Percentiles rank a stretch among this genome's conserved stretches.
These are phyloP conservation scores for Phytophthora fragariae DNA, from an alignment of 352 stramenopile species.

Conservation along the genomic window DNA sequence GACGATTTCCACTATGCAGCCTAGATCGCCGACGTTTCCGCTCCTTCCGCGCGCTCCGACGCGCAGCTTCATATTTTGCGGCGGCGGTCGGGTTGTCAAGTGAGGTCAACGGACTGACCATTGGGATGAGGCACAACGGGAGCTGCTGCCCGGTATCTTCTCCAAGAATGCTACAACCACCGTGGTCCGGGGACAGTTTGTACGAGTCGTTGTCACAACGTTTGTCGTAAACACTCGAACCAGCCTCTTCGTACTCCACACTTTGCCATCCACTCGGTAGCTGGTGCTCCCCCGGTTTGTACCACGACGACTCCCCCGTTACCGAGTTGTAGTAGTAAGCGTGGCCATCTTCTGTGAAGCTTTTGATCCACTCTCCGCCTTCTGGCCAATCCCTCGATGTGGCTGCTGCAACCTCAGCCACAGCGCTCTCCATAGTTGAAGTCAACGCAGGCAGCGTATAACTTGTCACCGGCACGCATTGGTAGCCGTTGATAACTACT, in stretches of 20 bases:
- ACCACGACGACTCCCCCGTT: constrained; percentile 68
- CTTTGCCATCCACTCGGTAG: no score
- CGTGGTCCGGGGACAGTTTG: not conserved
- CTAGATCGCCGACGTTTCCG: constrained; percentile 24
- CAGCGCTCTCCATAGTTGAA: not conserved
- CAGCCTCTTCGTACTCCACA: constrained; percentile 5
- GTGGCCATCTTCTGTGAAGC: constrained; percentile 57
- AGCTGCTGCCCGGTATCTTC: constrained; percentile 43
- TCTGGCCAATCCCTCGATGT: not conserved
- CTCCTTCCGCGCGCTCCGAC: constrained; percentile 48
- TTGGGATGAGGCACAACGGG: constrained; percentile 71
- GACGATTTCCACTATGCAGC: not conserved
- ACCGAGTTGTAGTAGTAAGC: constrained; percentile 74
- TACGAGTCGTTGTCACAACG: constrained; percentile 23
- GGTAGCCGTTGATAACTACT: constrained; percentile 63
- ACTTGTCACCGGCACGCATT: constrained; percentile 24
- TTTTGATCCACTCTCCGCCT: constrained; percentile 52
- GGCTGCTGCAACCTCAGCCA: constrained; percentile 14
- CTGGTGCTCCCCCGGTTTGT: constrained; percentile 32
- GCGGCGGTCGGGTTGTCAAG: constrained; percentile 72
- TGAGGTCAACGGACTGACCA: constrained; percentile 69
- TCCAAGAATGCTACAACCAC: constrained; percentile 10
- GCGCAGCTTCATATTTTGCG: constrained; percentile 54
- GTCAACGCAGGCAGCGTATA: constrained; percentile 2
- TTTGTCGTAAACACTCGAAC: not conserved